These are phyloP conservation scores for Leishmania tropica DNA, from an alignment of 208 protist genomes.

Conservation along the genomic window DNA sequence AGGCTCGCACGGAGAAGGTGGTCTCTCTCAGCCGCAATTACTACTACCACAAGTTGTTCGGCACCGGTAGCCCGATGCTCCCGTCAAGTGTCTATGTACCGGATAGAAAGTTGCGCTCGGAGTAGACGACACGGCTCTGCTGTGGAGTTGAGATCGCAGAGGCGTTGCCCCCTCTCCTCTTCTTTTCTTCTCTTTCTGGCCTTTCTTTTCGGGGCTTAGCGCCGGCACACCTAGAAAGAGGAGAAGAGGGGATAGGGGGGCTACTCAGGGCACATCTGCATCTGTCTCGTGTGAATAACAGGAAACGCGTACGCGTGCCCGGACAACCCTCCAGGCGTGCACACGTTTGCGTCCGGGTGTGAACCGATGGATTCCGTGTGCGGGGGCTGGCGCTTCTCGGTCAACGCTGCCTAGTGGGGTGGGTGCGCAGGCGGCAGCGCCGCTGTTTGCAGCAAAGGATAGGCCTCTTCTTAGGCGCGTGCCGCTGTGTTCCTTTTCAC, in stretches of 20 bases:
- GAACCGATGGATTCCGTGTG: background rate
- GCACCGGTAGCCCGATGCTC: conserved; percentile 23
- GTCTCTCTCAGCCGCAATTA: conserved; percentile 48
- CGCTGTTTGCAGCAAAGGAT: background rate
- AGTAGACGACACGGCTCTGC: background rate
- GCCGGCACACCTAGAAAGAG: background rate
- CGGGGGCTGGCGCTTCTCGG: background rate
- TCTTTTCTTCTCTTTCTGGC: background rate
- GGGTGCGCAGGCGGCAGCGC: background rate
- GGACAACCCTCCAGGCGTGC: too few relatives aligned
- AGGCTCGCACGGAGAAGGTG: conserved; percentile 30
- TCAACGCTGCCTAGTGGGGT: background rate
- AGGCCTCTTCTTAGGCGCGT: background rate
- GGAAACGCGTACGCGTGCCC: background rate
- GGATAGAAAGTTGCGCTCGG: background rate
- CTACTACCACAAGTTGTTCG: conserved; percentile 84
- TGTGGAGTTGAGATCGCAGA: background rate
- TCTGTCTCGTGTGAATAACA: background rate
- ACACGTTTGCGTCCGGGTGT: background rate
- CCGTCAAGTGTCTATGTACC: conserved; percentile 20
- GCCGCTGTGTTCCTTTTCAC: background rate
- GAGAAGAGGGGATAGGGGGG: background rate
- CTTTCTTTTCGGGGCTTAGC: background rate
- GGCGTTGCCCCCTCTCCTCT: background rate
- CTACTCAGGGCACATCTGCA: background rate